Percentiles rank a stretch among this genome's conserved stretches.
phyloP scores from a whole-genome alignment of 164 flowering plant genomes.

The Piper betle region DNA sequence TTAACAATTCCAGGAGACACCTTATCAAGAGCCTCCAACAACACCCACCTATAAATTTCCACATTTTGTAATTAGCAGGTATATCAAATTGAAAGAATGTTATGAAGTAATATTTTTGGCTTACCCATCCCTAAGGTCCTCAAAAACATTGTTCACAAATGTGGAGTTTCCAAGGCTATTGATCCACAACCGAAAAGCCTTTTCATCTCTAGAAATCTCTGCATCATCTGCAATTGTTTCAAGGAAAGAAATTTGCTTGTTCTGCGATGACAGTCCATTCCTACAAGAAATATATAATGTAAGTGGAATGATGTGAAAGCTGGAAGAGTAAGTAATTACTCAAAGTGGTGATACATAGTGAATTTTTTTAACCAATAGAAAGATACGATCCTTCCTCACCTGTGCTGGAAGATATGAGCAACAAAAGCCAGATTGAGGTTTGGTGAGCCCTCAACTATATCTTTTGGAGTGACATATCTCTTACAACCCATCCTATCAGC shows the following conservation, averaged over 20 bases:
- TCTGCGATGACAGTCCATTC: conserved; percentile 74
- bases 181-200: conserved; percentile 77
- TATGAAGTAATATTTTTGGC: conserved; percentile 3
- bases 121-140: conserved; percentile 86
- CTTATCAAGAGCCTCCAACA: conserved; percentile 78
- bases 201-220: conserved; percentile 74
- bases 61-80: background rate
- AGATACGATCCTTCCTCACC: conserved; percentile 29
- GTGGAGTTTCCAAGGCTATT: conserved; percentile 70
- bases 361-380: no score
- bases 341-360: background rate
- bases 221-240: conserved; percentile 51
- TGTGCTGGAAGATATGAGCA: conserved; percentile 86
- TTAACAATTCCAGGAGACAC: conserved; percentile 80
- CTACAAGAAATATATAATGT: conserved; percentile 21
- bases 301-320: background rate
- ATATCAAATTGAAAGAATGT: background rate
- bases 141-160: conserved; percentile 61
- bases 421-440: conserved; percentile 92
- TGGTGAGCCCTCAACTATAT: conserved; percentile 89
- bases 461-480: conserved; percentile 79
- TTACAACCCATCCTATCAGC: conserved; percentile 93
- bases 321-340: background rate
- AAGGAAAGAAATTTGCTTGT: conserved; percentile 61
- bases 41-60: conserved; percentile 56